These are phyloP conservation scores for Beta lomatogona DNA, from an alignment of 179 eudicot genomes.

Conservation along the genomic window DNA sequence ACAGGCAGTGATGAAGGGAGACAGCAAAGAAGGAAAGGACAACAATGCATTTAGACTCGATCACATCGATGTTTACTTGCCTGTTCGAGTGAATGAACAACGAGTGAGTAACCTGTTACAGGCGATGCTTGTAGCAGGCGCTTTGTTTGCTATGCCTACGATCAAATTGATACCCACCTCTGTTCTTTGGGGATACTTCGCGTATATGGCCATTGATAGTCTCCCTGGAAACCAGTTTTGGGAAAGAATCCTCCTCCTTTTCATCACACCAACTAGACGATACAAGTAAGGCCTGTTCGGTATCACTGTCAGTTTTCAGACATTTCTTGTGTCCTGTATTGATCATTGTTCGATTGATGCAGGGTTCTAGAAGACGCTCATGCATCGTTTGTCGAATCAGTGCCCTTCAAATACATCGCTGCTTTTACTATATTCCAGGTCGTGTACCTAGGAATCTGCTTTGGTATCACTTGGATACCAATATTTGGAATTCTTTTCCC, in stretches of 20 bases:
- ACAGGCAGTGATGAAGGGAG: slow-evolving; percentile 54
- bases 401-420: slow-evolving; percentile 63
- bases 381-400: slow-evolving; percentile 66
- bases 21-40: slow-evolving; percentile 33
- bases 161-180: slow-evolving; percentile 75
- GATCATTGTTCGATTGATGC: slow-evolving; percentile 14
- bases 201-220: slow-evolving; percentile 84
- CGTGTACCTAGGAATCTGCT: slow-evolving; percentile 59
- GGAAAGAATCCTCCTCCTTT: slow-evolving; percentile 68
- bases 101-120: slow-evolving; percentile 76
- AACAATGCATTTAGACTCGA: slow-evolving; percentile 47
- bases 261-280: slow-evolving; percentile 57
- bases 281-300: slow-evolving; percentile 48
- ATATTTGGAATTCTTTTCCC: slow-evolving; percentile 85
- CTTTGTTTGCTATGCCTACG: slow-evolving; percentile 65
- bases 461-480: slow-evolving; percentile 85
- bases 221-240: slow-evolving; percentile 85
- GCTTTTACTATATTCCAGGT: slow-evolving; percentile 62
- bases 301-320: neutral
- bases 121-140: slow-evolving; percentile 58
- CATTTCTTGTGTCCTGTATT: neutral
- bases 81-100: slow-evolving; percentile 79
- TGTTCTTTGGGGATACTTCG: slow-evolving; percentile 87
- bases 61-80: slow-evolving; percentile 64
- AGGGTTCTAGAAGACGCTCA: slow-evolving; percentile 74